A percentile compares a stretch with the other conserved stretches of the same genome.
Conservation (phyloP, 2,329 filamentous ascomycete species). For the Aspergillus viridinutans region DNA sequence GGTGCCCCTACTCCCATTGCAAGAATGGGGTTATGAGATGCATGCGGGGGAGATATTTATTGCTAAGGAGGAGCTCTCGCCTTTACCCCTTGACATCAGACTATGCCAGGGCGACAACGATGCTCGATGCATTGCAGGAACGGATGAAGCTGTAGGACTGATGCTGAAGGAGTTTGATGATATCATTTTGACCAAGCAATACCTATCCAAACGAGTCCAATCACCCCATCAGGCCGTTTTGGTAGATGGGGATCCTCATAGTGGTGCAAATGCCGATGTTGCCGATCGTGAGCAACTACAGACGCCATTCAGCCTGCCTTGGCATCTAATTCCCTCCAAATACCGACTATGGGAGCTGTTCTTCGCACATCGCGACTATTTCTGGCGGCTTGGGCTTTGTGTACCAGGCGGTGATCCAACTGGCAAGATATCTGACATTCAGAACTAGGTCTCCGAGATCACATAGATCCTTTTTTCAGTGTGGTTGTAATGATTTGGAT, state of each 20-base stretch:
- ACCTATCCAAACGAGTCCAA: not conserved
- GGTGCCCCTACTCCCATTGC: constrained; percentile 77
- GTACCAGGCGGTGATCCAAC: constrained; percentile 63
- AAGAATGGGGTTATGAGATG: constrained; percentile 81
- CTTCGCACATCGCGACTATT: constrained; percentile 93
- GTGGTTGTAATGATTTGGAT: not conserved
- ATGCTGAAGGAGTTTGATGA: constrained; percentile 4
- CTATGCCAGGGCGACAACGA: constrained; percentile 71
- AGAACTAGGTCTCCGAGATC: not conserved
- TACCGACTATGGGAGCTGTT: constrained; percentile 88
- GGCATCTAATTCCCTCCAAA: constrained; percentile 40
- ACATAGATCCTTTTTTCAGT: too few relatives aligned
- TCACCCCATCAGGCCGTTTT: not conserved
- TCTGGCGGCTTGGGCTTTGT: constrained; percentile 88
- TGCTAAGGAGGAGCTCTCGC: constrained; percentile 64
- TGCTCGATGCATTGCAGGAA: constrained; percentile 63
- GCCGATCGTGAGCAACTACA: constrained; percentile 3
- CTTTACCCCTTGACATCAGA: constrained; percentile 63
- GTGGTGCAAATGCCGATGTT: not conserved
- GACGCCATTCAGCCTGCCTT: constrained; percentile 11
- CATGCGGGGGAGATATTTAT: constrained; percentile 90
- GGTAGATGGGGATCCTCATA: not conserved
- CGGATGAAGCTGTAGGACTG: constrained; percentile 30
- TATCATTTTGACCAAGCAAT: not conserved
- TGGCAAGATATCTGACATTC: constrained; percentile 3